Evolutionary conservation across 768 basidiomycete species (phyloP).

Genomic region (Coprinopsis sp.): DNA sequence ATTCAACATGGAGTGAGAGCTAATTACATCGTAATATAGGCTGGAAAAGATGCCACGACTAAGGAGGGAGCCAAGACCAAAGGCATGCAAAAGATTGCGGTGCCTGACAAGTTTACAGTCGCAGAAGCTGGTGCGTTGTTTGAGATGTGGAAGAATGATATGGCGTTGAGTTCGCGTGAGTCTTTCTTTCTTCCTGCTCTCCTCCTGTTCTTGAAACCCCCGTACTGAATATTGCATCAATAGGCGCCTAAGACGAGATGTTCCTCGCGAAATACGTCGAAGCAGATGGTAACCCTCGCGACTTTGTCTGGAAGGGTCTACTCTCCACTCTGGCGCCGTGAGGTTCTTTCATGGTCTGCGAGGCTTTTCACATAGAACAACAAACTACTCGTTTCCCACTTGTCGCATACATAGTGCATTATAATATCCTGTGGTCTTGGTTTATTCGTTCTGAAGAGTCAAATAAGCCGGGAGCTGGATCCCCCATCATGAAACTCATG

Average conservation of each 20-base stretch:
- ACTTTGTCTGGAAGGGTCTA: slow-evolving; percentile 70
- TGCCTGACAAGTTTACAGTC: slow-evolving; percentile 55
- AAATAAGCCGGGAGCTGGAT: too few relatives aligned
- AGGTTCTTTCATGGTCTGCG: too few relatives aligned
- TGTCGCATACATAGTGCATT: too few relatives aligned
- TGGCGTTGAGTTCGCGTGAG: slow-evolving; percentile 49
- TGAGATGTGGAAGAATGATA: slow-evolving; percentile 68
- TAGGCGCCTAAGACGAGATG: slow-evolving; percentile 53
- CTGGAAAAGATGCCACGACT: not conserved
- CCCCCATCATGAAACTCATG: too few relatives aligned
- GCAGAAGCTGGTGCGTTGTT: slow-evolving; percentile 72
- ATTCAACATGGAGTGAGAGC: too few relatives aligned
- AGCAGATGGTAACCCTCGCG: slow-evolving; percentile 71
- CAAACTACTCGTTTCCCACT: too few relatives aligned
- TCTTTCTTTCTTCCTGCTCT: slow-evolving; percentile 1
- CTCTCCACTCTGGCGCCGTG: slow-evolving; percentile 27
- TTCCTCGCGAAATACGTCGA: slow-evolving; percentile 79
- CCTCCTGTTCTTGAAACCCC: not conserved
- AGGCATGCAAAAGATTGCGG: slow-evolving; percentile 36
- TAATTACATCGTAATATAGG: too few relatives aligned
- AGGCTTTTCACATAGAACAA: too few relatives aligned
- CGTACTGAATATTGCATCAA: not conserved
- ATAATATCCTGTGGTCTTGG: too few relatives aligned
- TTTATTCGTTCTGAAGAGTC: too few relatives aligned
- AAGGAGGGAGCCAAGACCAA: slow-evolving; percentile 35